These are phyloP conservation scores for Backusella sp. DNA, from an alignment of 192 early-diverging fungal genomes.

Conservation along the genomic window DNA sequence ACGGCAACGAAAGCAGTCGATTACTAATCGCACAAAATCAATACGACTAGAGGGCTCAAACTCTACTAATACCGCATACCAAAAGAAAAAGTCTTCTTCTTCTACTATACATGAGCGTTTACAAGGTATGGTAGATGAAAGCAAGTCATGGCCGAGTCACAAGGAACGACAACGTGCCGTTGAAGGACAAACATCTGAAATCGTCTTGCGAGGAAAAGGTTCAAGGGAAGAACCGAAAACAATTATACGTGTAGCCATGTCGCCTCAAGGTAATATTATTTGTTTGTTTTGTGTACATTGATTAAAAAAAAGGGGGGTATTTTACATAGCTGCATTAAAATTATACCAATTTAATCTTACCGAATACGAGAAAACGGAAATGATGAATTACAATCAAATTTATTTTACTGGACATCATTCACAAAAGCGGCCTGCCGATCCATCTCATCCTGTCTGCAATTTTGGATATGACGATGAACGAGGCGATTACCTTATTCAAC, in stretches of 20 bases:
- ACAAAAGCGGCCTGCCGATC: not conserved
- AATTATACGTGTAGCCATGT: conserved; percentile 12
- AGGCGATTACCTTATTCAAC: conserved; percentile 84
- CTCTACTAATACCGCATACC: not conserved
- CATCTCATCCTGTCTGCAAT: not conserved
- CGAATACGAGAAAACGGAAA: conserved; percentile 37
- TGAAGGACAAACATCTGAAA: conserved; percentile 1
- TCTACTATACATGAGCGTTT: not conserved
- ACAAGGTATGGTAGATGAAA: conserved; percentile 11
- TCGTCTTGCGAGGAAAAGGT: not conserved
- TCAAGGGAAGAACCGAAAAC: not conserved
- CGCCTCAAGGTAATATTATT: conserved; percentile 8
- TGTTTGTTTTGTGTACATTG: not conserved
- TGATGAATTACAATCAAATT: not conserved
- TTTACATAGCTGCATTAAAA: conserved; percentile 13
- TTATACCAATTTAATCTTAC: conserved; percentile 8
- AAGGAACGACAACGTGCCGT: not conserved
- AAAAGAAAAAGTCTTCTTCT: not conserved
- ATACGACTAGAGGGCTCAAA: not conserved
- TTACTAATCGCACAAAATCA: not conserved
- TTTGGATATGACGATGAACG: conserved; percentile 74
- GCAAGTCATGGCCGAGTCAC: not conserved
- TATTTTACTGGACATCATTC: conserved; percentile 12
- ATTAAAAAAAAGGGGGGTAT: not conserved
- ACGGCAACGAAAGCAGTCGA: not conserved